Conservation (phyloP, 1,284 basidiomycete species). For the Ustilago crameri region DNA sequence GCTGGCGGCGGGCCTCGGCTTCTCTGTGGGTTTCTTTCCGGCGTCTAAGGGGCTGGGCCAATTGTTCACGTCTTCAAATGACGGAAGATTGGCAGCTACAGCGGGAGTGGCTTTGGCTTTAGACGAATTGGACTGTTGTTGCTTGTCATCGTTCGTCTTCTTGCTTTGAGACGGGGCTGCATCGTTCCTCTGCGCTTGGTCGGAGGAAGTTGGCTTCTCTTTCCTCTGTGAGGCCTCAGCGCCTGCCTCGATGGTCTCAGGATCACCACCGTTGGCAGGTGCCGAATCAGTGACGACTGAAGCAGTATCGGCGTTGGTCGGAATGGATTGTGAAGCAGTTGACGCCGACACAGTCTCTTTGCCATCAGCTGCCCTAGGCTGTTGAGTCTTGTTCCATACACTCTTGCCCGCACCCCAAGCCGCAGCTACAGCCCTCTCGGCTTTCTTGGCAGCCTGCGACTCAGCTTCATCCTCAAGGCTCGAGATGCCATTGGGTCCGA, state of each 20-base stretch:
- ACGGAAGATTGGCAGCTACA: slow-evolving; percentile 7
- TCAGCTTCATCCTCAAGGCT: slow-evolving; percentile 30
- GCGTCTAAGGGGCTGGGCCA: slow-evolving; percentile 53
- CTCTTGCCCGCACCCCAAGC: slow-evolving; percentile 51
- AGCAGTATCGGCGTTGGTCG: too few species aligned
- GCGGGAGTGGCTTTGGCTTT: slow-evolving; percentile 14
- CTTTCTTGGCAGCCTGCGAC: slow-evolving; percentile 36
- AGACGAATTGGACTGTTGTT: neutral
- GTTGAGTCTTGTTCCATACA: slow-evolving; percentile 43
- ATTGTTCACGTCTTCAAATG: slow-evolving; percentile 39
- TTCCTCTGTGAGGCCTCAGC: neutral
- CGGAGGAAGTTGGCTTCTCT: neutral
- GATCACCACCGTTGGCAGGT: neutral
- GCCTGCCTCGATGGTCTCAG: neutral
- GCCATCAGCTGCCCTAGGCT: slow-evolving; percentile 3
- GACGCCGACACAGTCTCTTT: neutral
- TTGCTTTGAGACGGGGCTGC: neutral
- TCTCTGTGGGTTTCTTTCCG: slow-evolving; percentile 28
- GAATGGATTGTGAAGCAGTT: too few species aligned
- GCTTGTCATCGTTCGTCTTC: slow-evolving; percentile 8
- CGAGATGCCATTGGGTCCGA: slow-evolving; percentile 27
- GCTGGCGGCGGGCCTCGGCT: slow-evolving; percentile 3
- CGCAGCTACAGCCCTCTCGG: slow-evolving; percentile 46
- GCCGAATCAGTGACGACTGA: neutral
- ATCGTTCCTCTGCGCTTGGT: neutral